These are phyloP conservation scores for Apiospora marii DNA, from an alignment of 2,329 filamentous ascomycete genomes.

Conservation along the genomic window DNA sequence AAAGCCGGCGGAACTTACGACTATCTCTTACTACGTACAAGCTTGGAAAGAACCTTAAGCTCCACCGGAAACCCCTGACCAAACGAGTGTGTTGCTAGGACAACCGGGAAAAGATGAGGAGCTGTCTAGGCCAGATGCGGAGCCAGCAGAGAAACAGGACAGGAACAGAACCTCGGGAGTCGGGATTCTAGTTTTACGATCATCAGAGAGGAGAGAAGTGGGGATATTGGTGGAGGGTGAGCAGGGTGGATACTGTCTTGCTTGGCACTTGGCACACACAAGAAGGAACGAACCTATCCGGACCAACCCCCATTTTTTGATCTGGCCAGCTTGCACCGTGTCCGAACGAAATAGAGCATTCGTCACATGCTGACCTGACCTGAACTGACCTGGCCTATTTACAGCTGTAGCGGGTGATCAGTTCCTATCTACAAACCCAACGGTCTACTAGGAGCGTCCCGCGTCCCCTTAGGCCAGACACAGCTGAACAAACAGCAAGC, in stretches of 20 bases:
- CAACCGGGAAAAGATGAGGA: constrained; percentile 19
- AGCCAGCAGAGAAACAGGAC: constrained; percentile 11
- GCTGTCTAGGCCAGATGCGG: constrained; percentile 13
- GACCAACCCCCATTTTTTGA: background rate
- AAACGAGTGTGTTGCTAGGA: constrained; percentile 18
- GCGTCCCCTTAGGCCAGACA: background rate
- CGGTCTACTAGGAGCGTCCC: too few relatives aligned
- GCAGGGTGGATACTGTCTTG: background rate
- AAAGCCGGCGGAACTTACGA: background rate
- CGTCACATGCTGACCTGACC: background rate
- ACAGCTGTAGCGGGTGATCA: background rate
- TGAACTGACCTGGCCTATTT: background rate
- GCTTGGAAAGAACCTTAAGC: constrained; percentile 16
- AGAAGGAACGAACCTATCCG: background rate
- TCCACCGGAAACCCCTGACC: constrained; percentile 12
- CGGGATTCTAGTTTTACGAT: constrained; percentile 5
- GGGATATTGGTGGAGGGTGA: background rate
- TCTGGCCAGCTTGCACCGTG: background rate
- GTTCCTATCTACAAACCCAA: background rate
- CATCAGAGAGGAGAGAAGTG: background rate
- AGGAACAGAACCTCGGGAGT: constrained; percentile 15
- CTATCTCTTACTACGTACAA: background rate
- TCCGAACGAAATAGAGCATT: background rate
- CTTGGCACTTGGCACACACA: background rate
- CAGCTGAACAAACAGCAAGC: background rate